These are phyloP conservation scores for Actinomucor elegans DNA, from an alignment of 371 early-diverging fungal species.

Conservation along the genomic window DNA sequence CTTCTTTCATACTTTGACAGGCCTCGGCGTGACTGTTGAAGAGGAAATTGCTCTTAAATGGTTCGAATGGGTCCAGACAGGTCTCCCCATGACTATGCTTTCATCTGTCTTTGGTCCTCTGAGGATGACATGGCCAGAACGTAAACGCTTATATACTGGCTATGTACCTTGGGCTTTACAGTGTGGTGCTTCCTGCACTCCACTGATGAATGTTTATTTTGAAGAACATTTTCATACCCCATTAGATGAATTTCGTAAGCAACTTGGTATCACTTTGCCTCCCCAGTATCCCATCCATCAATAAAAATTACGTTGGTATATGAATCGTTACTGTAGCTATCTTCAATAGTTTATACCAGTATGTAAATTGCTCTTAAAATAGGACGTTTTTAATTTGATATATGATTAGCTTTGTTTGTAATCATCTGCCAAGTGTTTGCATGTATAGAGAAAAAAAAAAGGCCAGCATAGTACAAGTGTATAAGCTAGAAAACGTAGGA, in stretches of 20 bases:
- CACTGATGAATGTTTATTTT: slow-evolving; percentile 86
- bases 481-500: too few relatives aligned
- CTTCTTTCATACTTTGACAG: slow-evolving; percentile 89
- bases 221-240: slow-evolving; percentile 77
- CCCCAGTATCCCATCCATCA: slow-evolving; percentile 14
- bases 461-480: too few relatives aligned
- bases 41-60: slow-evolving; percentile 94
- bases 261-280: slow-evolving; percentile 60
- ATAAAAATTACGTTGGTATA: too few relatives aligned
- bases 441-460: too few relatives aligned
- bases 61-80: slow-evolving; percentile 91
- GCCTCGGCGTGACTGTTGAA: slow-evolving; percentile 83
- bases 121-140: slow-evolving; percentile 58
- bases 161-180: slow-evolving; percentile 96
- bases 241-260: slow-evolving; percentile 69
- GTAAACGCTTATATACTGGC: slow-evolving; percentile 59
- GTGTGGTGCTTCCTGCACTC: slow-evolving; percentile 68
- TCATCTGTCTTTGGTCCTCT: slow-evolving; percentile 83
- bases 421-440: too few relatives aligned
- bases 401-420: too few relatives aligned
- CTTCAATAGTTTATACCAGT: too few relatives aligned
- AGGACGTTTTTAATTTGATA: too few relatives aligned
- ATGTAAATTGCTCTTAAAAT: too few relatives aligned
- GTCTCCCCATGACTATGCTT: slow-evolving; percentile 87
- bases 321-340: too few relatives aligned